Conservation (phyloP, 768 basidiomycete species). For the Mycena vitilis region DNA sequence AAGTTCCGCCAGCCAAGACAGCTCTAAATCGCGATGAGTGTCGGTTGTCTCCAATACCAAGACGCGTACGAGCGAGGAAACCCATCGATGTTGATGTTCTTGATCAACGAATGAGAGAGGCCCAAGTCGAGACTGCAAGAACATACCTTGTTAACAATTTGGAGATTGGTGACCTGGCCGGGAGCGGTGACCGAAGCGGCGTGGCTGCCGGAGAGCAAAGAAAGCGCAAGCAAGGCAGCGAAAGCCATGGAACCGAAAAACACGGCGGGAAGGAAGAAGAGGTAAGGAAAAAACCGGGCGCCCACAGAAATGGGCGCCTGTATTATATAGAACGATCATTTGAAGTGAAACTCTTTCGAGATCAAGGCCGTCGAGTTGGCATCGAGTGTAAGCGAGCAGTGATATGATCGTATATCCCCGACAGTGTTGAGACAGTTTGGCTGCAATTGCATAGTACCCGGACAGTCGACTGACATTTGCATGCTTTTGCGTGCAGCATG, state of each 20-base stretch:
- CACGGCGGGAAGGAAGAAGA: neutral
- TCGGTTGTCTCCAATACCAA: neutral
- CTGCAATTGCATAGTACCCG: too few species aligned
- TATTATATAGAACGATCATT: too few species aligned
- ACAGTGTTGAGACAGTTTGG: too few species aligned
- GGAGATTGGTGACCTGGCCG: neutral
- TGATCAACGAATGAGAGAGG: constrained; percentile 36
- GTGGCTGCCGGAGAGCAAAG: constrained; percentile 12
- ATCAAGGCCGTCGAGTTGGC: too few species aligned
- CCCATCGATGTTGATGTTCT: constrained; percentile 51
- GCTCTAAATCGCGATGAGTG: constrained; percentile 41
- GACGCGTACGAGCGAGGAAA: constrained; percentile 37
- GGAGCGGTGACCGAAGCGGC: constrained; percentile 8
- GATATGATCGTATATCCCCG: too few species aligned
- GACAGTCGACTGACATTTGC: too few species aligned
- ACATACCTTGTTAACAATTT: constrained; percentile 45
- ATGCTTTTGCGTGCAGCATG: too few species aligned
- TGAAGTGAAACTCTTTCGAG: too few species aligned
- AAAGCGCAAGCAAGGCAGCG: constrained; percentile 5
- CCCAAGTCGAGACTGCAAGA: too few species aligned
- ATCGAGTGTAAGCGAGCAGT: too few species aligned
- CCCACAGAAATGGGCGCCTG: too few species aligned
- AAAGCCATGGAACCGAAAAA: constrained; percentile 2
- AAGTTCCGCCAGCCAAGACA: constrained; percentile 50
- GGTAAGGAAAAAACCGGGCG: neutral